These are phyloP conservation scores for Diphasiastrum complanatum DNA, from an alignment of 83 land plant species.

Conservation along the genomic window DNA sequence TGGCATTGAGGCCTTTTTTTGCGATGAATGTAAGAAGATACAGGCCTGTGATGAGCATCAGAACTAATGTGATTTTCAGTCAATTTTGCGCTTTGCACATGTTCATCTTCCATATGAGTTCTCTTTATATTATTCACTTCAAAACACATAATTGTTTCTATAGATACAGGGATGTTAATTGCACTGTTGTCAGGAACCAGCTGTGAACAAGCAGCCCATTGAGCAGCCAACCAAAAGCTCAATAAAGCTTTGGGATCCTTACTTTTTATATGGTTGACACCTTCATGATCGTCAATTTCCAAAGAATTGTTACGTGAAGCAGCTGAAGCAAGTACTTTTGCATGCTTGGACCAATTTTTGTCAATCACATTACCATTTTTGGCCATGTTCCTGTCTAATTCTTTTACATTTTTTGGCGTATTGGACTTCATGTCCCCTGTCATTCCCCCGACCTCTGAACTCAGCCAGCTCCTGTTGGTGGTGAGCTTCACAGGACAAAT, in stretches of 20 bases:
- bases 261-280: not conserved
- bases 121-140: slow-evolving; percentile 26
- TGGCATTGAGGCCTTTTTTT: too few relatives aligned
- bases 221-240: slow-evolving; percentile 42
- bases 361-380: slow-evolving; percentile 17
- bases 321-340: slow-evolving; percentile 29
- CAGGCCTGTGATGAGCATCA: slow-evolving; percentile 15
- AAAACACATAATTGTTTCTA: slow-evolving; percentile 45
- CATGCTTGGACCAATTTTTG: slow-evolving; percentile 27
- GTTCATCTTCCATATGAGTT: slow-evolving; percentile 6
- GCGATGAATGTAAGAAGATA: too few relatives aligned
- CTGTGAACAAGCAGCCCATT: slow-evolving; percentile 28
- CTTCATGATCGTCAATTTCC: slow-evolving; percentile 7
- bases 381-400: too few relatives aligned
- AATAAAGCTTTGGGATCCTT: slow-evolving; percentile 29
- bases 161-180: slow-evolving; percentile 31
- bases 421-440: too few relatives aligned
- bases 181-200: slow-evolving; percentile 12
- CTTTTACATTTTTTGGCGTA: too few relatives aligned
- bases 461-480: too few relatives aligned
- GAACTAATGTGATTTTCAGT: not conserved
- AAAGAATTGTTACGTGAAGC: slow-evolving; percentile 4
- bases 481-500: too few relatives aligned
- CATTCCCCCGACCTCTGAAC: too few relatives aligned
- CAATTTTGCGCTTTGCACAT: slow-evolving; percentile 3